phyloP scores from a whole-genome alignment of 2,329 filamentous ascomycete genomes.

The Thielaviopsis musarum region DNA sequence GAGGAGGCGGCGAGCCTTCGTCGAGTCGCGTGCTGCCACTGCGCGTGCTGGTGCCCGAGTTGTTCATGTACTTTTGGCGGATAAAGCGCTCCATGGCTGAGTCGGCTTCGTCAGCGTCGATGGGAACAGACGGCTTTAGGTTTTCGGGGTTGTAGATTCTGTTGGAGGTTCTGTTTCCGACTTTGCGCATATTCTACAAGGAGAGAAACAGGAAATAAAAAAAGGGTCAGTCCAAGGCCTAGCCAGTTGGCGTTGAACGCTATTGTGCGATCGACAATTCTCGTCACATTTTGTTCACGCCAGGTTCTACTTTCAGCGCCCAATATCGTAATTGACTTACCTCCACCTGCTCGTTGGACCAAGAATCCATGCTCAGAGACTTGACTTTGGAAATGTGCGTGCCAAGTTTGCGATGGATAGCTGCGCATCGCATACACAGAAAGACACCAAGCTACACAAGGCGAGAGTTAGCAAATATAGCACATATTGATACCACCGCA shows the following conservation, averaged over 20 bases:
- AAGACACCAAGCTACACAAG: slow-evolving; percentile 70
- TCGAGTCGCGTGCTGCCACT: slow-evolving; percentile 34
- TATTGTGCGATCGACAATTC: background rate
- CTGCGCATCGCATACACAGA: slow-evolving; percentile 91
- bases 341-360: slow-evolving; percentile 91
- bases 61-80: slow-evolving; percentile 75
- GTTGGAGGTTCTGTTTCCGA: slow-evolving; percentile 77
- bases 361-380: slow-evolving; percentile 95
- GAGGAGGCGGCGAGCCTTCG: slow-evolving; percentile 38
- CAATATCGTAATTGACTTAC: slow-evolving; percentile 32
- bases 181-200: slow-evolving; percentile 74
- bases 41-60: slow-evolving; percentile 14
- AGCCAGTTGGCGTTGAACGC: background rate
- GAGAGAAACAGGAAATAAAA: background rate
- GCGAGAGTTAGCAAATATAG: background rate
- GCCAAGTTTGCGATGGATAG: slow-evolving; percentile 87
- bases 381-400: slow-evolving; percentile 99
- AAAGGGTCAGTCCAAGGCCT: background rate
- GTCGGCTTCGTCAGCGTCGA: slow-evolving; percentile 85
- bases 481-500: background rate
- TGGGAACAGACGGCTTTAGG: slow-evolving; percentile 64
- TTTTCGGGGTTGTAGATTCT: slow-evolving; percentile 77
- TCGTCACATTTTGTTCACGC: background rate
- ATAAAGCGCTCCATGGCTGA: slow-evolving; percentile 93
- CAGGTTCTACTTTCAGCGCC: background rate